A percentile compares a stretch with the other conserved stretches of the same genome.
Conservation (phyloP, 164 flowering plant genomes). For the Stephania japonica region DNA sequence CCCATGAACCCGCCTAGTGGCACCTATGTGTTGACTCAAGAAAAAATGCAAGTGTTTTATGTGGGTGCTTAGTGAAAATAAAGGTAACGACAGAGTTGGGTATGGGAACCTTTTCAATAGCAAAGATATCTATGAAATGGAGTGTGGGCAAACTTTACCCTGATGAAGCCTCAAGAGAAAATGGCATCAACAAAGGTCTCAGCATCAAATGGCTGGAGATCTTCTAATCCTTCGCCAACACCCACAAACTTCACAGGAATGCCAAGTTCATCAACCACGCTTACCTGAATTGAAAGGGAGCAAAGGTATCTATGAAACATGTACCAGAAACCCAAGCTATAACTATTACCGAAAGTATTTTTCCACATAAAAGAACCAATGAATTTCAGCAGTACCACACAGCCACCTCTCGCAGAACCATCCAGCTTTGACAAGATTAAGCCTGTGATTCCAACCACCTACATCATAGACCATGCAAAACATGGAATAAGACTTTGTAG, state of each 20-base stretch:
- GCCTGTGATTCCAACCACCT: slow-evolving; percentile 94
- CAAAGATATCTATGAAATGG: no score
- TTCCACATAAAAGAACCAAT: neutral
- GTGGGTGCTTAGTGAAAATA: no score
- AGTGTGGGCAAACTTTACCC: neutral
- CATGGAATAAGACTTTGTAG: neutral
- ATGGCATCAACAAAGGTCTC: slow-evolving; percentile 87
- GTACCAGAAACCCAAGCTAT: neutral
- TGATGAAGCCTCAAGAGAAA: slow-evolving; percentile 41
- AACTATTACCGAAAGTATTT: neutral
- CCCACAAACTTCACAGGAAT: slow-evolving; percentile 98
- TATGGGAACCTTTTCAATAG: neutral
- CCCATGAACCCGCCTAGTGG: no score
- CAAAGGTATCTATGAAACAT: neutral
- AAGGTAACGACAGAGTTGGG: neutral
- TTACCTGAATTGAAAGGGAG: slow-evolving; percentile 50
- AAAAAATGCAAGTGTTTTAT: no score
- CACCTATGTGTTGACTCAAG: no score
- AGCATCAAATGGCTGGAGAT: slow-evolving; percentile 92
- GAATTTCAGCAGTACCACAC: slow-evolving; percentile 61
- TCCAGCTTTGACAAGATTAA: slow-evolving; percentile 90
- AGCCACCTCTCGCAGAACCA: slow-evolving; percentile 97
- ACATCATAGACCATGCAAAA: neutral
- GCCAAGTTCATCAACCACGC: slow-evolving; percentile 96
- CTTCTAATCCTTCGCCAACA: slow-evolving; percentile 91